Base-by-base conservation (phyloP, 2,329 filamentous ascomycete species). In the Sclerotinia glacialis region DNA sequence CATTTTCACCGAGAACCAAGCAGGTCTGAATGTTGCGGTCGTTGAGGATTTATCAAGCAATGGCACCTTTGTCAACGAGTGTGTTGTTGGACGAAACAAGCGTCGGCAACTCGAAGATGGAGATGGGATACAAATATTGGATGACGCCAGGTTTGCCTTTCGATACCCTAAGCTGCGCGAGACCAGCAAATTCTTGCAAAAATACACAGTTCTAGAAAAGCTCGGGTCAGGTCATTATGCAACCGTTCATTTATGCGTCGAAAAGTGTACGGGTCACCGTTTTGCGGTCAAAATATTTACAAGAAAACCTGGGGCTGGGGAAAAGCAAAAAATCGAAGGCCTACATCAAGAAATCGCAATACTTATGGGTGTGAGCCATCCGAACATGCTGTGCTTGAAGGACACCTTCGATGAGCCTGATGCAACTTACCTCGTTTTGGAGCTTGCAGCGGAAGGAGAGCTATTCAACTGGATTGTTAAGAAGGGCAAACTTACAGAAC, bases 221-320 rank as follows among this genome's bases (percentile, higher is more conserved):
- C 85, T 98, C 14, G 95, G 94, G 72, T 96, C 97, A 78, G 94
- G 94, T 4, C 93, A 97, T 76, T 98, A 97, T 76, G 95, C 93
- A 46, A 92, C 94, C 26, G 94, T 98, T 28, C 96, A 95, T 76
- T 82, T 96, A 2, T 97, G 93, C 73, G 86, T 95, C 1, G 93
- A 99, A 77, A 94, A 93, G 75, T 84, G 86, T 23, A 90, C 88
- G 0, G 96, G 95, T 9, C 85, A 88, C 72, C 86, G 90, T 65
- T 98, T 88, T 77, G 95, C 95, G 4, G 95, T 97, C 75, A 99
- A 99, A 81, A 89, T 95, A 67, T 98, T 99, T 76, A 93, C 92
- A 73, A 95, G 92, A 79, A 88, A 90, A 6, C 83, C 88, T 2
- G 91, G 90, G n/a, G 84, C 89, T 67, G 92, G 93, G 50, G 93